Conservation (phyloP, 2,329 filamentous ascomycete species). For the Penicillium vulpinum region DNA sequence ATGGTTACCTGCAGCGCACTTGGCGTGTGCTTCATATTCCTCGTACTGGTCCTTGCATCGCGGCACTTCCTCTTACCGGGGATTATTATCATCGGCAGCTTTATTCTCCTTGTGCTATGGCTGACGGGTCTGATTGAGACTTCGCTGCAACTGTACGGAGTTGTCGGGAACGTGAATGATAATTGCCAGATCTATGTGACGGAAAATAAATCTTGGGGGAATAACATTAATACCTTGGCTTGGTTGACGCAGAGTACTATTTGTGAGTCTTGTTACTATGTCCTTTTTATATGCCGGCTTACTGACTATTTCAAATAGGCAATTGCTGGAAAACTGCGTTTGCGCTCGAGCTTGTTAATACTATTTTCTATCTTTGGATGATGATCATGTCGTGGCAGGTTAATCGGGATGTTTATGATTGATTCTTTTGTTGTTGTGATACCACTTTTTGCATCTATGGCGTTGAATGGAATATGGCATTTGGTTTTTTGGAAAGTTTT, state of each 20-base stretch:
- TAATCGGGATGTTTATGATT: conserved; percentile 35
- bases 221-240: conserved; percentile 58
- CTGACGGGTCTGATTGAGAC: conserved; percentile 64
- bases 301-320: conserved; percentile 43
- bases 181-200: conserved; percentile 61
- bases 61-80: conserved; percentile 59
- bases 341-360: conserved; percentile 63
- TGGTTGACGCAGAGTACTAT: conserved; percentile 65
- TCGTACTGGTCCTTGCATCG: conserved; percentile 58
- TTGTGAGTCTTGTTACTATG: conserved; percentile 46
- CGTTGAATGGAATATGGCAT: conserved; percentile 6
- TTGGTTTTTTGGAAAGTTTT: neutral
- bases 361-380: conserved; percentile 67
- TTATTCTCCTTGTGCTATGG: conserved; percentile 63
- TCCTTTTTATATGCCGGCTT: neutral
- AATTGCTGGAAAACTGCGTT: conserved; percentile 65
- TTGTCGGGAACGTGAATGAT: conserved; percentile 56
- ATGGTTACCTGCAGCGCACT: conserved; percentile 60
- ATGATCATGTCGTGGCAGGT: conserved; percentile 63
- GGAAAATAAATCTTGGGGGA: conserved; percentile 47
- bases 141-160: conserved; percentile 61
- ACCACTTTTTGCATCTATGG: conserved; percentile 8
- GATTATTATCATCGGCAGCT: conserved; percentile 60
- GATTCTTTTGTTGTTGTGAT: conserved; percentile 12
- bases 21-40: conserved; percentile 58